Conservation (phyloP, 768 basidiomycete genomes). For the Cyclocybe aegerita region DNA sequence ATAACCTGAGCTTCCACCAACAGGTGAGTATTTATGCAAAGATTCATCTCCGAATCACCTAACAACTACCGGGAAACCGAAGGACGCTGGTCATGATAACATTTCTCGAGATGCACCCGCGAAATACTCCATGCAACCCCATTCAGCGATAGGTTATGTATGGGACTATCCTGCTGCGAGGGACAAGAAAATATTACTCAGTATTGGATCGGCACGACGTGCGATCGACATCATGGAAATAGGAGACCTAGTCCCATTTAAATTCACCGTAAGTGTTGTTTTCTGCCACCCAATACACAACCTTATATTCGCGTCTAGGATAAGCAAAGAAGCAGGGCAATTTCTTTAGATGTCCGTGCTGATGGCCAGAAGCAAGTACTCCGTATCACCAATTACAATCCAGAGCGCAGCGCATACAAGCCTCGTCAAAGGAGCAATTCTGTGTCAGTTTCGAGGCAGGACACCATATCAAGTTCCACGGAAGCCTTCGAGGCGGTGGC, state of each 20-base stretch:
- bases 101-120: slow-evolving; percentile 36
- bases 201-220: slow-evolving; percentile 59
- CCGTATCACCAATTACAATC: slow-evolving; percentile 83
- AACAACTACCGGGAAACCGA: too few relatives aligned
- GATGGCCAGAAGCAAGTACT: slow-evolving; percentile 84
- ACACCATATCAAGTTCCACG: slow-evolving; percentile 64
- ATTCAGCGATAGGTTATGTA: slow-evolving; percentile 66
- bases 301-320: slow-evolving; percentile 31
- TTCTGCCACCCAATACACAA: background rate
- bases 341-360: slow-evolving; percentile 92
- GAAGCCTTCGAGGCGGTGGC: slow-evolving; percentile 86
- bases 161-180: slow-evolving; percentile 91
- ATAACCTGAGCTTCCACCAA: slow-evolving; percentile 68
- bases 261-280: slow-evolving; percentile 59
- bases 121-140: slow-evolving; percentile 60
- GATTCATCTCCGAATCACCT: too few relatives aligned
- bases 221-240: slow-evolving; percentile 94
- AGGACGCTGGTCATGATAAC: slow-evolving; percentile 43
- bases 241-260: slow-evolving; percentile 87
- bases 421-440: slow-evolving; percentile 55
- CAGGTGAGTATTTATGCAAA: slow-evolving; percentile 44
- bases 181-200: slow-evolving; percentile 76
- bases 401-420: slow-evolving; percentile 86
- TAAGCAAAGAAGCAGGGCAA: slow-evolving; percentile 54
- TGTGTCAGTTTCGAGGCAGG: slow-evolving; percentile 54